A percentile compares a stretch with the other conserved stretches of the same genome.
These are phyloP conservation scores for Lentithecium fluviatile DNA, from an alignment of 495 filamentous ascomycete genomes.

Conservation along the genomic window DNA sequence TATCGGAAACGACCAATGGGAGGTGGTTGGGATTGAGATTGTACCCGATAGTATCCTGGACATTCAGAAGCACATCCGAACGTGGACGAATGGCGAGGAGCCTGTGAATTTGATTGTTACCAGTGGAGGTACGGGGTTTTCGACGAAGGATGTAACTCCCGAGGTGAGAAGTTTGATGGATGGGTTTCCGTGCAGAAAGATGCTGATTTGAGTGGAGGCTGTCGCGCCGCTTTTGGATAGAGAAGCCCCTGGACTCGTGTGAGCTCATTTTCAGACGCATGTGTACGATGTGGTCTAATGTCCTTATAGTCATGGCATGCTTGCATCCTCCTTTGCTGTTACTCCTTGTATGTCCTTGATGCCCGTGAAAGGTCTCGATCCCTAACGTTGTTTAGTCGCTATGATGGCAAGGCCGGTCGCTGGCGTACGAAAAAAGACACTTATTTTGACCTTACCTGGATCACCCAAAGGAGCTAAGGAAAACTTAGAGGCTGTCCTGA, in stretches of 20 bases:
- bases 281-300: slow-evolving; percentile 35
- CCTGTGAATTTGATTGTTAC: slow-evolving; percentile 75
- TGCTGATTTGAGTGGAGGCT: slow-evolving; percentile 53
- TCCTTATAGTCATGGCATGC: slow-evolving; percentile 76
- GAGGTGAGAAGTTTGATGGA: slow-evolving; percentile 57
- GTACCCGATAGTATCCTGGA: slow-evolving; percentile 73
- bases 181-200: neutral
- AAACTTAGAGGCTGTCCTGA: slow-evolving; percentile 89
- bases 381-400: slow-evolving; percentile 63
- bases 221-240: slow-evolving; percentile 78
- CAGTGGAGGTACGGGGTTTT: slow-evolving; percentile 93
- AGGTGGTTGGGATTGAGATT: slow-evolving; percentile 64
- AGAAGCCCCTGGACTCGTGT: slow-evolving; percentile 85
- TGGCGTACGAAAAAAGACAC: slow-evolving; percentile 75
- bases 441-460: slow-evolving; percentile 89
- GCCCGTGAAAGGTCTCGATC: neutral
- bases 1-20: slow-evolving; percentile 66
- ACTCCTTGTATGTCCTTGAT: slow-evolving; percentile 73
- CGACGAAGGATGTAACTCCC: slow-evolving; percentile 81
- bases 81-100: slow-evolving; percentile 65
- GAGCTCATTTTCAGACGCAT: slow-evolving; percentile 40
- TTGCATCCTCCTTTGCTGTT: slow-evolving; percentile 75
- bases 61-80: slow-evolving; percentile 69
- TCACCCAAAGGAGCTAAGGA: slow-evolving; percentile 97
- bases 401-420: slow-evolving; percentile 95